Evolutionary conservation across 805 yeast species (phyloP), one percentile per base, ranked within the genome.

Genomic region (Candida awuae): DNA sequence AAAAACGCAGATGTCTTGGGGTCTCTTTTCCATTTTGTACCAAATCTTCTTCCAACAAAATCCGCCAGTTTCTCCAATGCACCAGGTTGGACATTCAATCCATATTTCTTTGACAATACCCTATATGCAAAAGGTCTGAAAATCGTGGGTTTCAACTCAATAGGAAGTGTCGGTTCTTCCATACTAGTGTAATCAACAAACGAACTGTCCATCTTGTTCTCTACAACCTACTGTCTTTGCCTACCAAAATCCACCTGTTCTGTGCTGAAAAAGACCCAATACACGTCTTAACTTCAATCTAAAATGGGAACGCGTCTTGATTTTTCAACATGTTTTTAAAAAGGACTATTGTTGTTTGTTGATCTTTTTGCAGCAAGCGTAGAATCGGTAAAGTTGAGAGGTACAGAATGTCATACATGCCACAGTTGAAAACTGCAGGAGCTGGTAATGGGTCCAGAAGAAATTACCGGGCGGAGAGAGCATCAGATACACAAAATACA

Each of bases 101-200:
- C 96, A 56, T 86, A 90, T 55, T 90, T 92, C 60, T 87, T 90
- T 4, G 97, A 84, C 8, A 92, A 60, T 2, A 90, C 74, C 29
- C 98, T 67, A 58, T 88, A 92, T 0, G 97, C 97, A 35, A 90
- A 63, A 1, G 98, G 98, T 32, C 98, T 72, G 32, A 92, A 65
- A 52, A 84, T 84, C 0, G 90, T 75, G 0, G 96, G 85, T 38
- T 78, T 83, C 2, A 90, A 73, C 41, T 71, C 70, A 2, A 85
- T 78, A 0, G 97, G 97, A 10, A 88, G 68, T 6, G 66, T 66
- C 6, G 70, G 70, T 17, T 56, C 51, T 12, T 45, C 48, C 53
- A 53, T 52, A 14, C 20, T 27, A 2, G 34, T 28, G 3, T 35
- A 20, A 13, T 45, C 48, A 25, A 45, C 15, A 28, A 45, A 39